Evolutionary conservation across 371 early-diverging fungal species (phyloP), one percentile per base, ranked within the genome.

Genomic region (Mucor sp.): DNA sequence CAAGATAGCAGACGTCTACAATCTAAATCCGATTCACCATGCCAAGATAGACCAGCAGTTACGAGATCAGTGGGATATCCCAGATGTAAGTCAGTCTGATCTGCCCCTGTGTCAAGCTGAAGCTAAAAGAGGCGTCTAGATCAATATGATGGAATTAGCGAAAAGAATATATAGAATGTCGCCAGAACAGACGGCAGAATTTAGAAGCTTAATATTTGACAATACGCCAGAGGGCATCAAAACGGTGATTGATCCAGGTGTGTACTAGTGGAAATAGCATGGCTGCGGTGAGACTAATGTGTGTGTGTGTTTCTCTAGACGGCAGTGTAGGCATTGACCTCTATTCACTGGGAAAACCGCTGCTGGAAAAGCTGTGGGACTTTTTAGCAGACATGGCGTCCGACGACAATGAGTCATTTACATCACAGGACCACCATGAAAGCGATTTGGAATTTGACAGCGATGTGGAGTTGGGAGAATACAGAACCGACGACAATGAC

Each of bases 61-160:
- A n/a, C 65, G 71, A 60, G 66, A 65, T 3, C 69, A 72, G 28
- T 83, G 83, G 83, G 77, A 75, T 27, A 79, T 83, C 39, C 80
- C 83, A 55, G 71, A 76, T 57, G 80, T 79, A 75, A 63, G 47
- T 59, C 41, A 5, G 5, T 15, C 17, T 17, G 14, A 15, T 0
- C 15, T 2, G 4, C 5, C 35, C 53, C 3, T 21, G 27, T 53
- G 25, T 27, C 27, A 35, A 12, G 37, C 12, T 35, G 23, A 48
- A 6, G 23, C 23, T 48, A 9, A 48, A 11, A 0, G 23, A 19
- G 4, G 2, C 17, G 23, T 17, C n/a, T 65, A 66, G 69, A 69
- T 69, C 3, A 66, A 79, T 61, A 83, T 83, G 73, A 47, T 75
- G 56, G 77, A 79, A 48, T 63, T 83, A 9, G 79, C 75, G 2